Conservation (phyloP, 169 alveolate species). For the Cyclospora cayetanensis region DNA sequence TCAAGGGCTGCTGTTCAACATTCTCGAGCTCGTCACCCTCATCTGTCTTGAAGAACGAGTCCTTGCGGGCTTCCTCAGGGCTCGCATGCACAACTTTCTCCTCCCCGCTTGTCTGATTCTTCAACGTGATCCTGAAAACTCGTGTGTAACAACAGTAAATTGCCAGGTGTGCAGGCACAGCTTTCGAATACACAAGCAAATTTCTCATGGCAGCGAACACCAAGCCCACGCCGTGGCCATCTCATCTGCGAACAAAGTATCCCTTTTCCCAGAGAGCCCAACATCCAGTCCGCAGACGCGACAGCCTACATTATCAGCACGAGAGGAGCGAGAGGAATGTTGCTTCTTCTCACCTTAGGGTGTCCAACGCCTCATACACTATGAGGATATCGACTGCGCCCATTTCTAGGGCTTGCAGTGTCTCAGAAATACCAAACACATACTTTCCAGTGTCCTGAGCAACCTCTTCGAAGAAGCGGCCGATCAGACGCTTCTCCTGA, state of each 20-base stretch:
- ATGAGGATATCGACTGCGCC: conserved; percentile 96
- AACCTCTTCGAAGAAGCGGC: conserved; percentile 96
- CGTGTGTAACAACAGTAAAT: too few species aligned
- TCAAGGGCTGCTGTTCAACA: conserved; percentile 89
- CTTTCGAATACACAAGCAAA: too few species aligned
- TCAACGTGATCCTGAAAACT: conserved; percentile 83
- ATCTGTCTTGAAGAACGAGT: conserved; percentile 76
- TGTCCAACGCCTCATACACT: conserved; percentile 94
- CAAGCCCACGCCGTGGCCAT: too few species aligned
- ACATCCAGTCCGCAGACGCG: neutral
- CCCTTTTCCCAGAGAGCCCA: too few species aligned
- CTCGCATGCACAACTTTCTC: conserved; percentile 82
- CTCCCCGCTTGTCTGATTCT: conserved; percentile 86
- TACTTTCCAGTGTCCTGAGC: conserved; percentile 98
- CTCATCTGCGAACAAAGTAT: too few species aligned
- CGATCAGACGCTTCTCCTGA: conserved; percentile 88
- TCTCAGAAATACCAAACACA: conserved; percentile 95
- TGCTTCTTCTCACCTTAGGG: conserved; percentile 61
- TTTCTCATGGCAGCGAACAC: too few species aligned
- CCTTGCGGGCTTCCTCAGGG: conserved; percentile 83
- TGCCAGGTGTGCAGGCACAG: too few species aligned
- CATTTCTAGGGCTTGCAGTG: conserved; percentile 90
- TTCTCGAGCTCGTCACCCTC: conserved; percentile 90
- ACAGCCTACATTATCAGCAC: neutral
- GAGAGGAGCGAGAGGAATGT: neutral